Percentiles rank a stretch among this genome's conserved stretches.
These are phyloP conservation scores for Aspergillus carlsbadensis DNA, from an alignment of 495 filamentous ascomycete genomes.

Conservation along the genomic window DNA sequence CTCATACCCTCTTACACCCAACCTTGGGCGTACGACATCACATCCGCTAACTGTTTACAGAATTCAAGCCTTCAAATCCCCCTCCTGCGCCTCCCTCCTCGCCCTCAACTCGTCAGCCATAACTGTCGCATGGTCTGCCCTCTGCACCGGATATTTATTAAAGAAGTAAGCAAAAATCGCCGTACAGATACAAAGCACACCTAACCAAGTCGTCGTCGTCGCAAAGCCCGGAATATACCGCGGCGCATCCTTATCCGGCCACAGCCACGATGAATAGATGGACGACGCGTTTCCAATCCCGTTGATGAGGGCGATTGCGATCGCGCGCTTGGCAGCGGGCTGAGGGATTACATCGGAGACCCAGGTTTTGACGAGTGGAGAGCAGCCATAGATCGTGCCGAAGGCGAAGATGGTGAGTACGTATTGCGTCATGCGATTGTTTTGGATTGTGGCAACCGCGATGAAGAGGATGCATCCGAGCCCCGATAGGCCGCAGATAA, in stretches of 20 bases:
- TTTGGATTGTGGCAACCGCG: conserved; percentile 21
- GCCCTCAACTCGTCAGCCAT: background rate
- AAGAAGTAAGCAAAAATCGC: background rate
- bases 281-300: conserved; percentile 5
- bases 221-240: conserved; percentile 7
- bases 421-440: conserved; percentile 10
- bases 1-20: too few relatives aligned
- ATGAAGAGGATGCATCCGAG: conserved; percentile 21
- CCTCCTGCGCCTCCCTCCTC: background rate
- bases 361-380: conserved; percentile 1
- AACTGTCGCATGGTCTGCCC: background rate
- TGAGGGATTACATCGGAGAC: conserved; percentile 4
- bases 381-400: background rate
- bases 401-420: background rate
- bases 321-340: background rate
- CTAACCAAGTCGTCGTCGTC: background rate
- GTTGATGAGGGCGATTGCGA: conserved; percentile 2
- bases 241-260: conserved; percentile 5
- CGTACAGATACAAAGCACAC: background rate
- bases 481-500: background rate
- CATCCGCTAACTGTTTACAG: too few relatives aligned
- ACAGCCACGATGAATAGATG: conserved; percentile 2
- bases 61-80: background rate
- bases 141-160: background rate
- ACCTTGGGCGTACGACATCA: too few relatives aligned